A percentile compares a stretch with the other conserved stretches of the same genome.
phyloP scores from a whole-genome alignment of 257 asterid species.

The Plantago major region DNA sequence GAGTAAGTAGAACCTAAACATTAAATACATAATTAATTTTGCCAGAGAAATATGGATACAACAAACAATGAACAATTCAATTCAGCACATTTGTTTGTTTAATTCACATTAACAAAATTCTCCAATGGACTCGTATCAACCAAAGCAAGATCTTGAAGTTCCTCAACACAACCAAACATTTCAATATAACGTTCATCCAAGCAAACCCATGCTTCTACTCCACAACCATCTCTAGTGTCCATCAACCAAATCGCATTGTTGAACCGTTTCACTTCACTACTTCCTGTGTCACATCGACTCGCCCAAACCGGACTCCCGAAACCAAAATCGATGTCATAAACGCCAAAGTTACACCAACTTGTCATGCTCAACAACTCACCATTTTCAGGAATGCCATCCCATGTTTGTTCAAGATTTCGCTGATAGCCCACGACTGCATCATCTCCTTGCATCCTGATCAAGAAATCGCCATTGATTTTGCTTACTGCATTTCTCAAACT shows the following conservation, averaged over 20 bases:
- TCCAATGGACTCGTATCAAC: constrained; percentile 36
- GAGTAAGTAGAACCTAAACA: too few species aligned
- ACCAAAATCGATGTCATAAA: constrained; percentile 34
- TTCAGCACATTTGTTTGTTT: too few species aligned
- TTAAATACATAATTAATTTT: too few species aligned
- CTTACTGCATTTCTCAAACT: constrained; percentile 26
- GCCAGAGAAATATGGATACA: too few species aligned
- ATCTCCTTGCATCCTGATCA: constrained; percentile 26
- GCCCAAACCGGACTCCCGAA: constrained; percentile 34
- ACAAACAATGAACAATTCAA: too few species aligned
- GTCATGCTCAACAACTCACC: constrained; percentile 29
- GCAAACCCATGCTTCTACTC: constrained; percentile 39
- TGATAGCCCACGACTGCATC: constrained; percentile 23
- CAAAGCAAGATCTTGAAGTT: constrained; percentile 20
- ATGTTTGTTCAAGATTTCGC: constrained; percentile 21
- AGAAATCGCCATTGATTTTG: constrained; percentile 24
- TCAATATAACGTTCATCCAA: constrained; percentile 22
- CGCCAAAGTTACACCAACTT: constrained; percentile 47
- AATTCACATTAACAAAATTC: too few species aligned
- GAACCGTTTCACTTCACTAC: constrained; percentile 25
- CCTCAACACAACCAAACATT: constrained; percentile 22
- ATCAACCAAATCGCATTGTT: constrained; percentile 32
- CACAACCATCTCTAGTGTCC: constrained; percentile 32
- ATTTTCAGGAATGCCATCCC: constrained; percentile 18
- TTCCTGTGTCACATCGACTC: constrained; percentile 26